Base-by-base conservation (phyloP, 2,329 filamentous ascomycete species). In the Phaeomoniella chlamydospora region DNA sequence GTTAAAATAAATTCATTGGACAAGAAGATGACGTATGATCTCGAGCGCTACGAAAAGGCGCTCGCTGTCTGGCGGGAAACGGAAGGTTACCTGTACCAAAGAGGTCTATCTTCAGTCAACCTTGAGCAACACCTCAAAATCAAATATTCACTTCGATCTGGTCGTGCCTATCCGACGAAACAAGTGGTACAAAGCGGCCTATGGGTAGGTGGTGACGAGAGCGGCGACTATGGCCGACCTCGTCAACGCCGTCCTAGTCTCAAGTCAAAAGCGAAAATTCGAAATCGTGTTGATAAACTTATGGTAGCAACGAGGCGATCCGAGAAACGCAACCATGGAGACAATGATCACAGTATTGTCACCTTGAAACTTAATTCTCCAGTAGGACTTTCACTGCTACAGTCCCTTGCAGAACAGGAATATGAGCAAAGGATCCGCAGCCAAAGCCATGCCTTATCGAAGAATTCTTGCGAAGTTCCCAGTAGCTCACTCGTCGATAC, bases 1-100 rank as follows among this genome's bases (percentile, higher is more conserved):
- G n/a, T n/a, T n/a, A n/a, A n/a, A n/a, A 75, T 37, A 94, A 56
- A 50, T 67, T 69, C 71, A 80, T 73, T 40, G 37, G 19, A 26
- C 22, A 26, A 26, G 9, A n/a, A 26, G 22, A 26, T 26, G 22
- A 6, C 9, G 22, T 26, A 26, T 26, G 6, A 6, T n/a, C 6
- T 26, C 6, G n/a, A 26, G 6, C 22, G 22, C 6, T n/a, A 9
- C n/a, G 22, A 26, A n/a, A n/a, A 26, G n/a, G 22, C 22, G 6
- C 22, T 26, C n/a, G 6, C n/a, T 6, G n/a, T n/a, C n/a, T 26
- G 6, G 9, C 22, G 22, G n/a, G 22, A 6, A 26, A 9, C 22
- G 9, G 22, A 26, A n/a, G 22, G n/a, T 6, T 26, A 26, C 22
- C 22, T 26, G 9, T 6, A 6, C n/a, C 22, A n/a, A n/a, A 6